Conservation (phyloP, 768 basidiomycete species). For the Naganishia kalamii region DNA sequence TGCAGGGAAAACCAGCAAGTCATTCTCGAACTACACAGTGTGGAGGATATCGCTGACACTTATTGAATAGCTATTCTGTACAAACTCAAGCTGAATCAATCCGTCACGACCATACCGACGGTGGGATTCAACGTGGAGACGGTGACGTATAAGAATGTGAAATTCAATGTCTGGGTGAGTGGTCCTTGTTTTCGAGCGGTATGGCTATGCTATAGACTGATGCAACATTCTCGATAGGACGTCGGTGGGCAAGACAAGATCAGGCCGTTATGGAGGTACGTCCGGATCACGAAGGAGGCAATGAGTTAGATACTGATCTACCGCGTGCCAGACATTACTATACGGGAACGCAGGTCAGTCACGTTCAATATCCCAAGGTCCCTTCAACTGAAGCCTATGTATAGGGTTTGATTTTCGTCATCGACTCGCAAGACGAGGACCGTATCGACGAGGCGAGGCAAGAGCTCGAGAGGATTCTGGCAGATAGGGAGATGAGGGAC, state of each 20-base stretch:
- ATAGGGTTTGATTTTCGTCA: slow-evolving; percentile 87
- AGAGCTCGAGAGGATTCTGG: slow-evolving; percentile 90
- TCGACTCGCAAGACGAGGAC: slow-evolving; percentile 91
- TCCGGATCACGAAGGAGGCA: no score
- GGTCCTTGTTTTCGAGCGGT: slow-evolving; percentile 18
- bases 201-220: not conserved
- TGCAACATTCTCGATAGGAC: slow-evolving; percentile 54
- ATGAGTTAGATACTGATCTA: not conserved
- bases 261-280: slow-evolving; percentile 57
- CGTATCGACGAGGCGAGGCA: slow-evolving; percentile 93
- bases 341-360: slow-evolving; percentile 74
- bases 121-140: slow-evolving; percentile 99
- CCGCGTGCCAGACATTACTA: slow-evolving; percentile 64
- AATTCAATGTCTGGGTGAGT: slow-evolving; percentile 50
- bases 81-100: slow-evolving; percentile 98
- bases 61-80: slow-evolving; percentile 76
- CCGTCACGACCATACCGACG: slow-evolving; percentile 96
- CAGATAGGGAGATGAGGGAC: slow-evolving; percentile 97
- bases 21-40: not conserved
- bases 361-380: not conserved
- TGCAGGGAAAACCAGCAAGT: slow-evolving; percentile 95
- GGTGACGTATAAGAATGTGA: slow-evolving; percentile 92
- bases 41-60: not conserved
- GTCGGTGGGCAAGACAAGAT: slow-evolving; percentile 59
- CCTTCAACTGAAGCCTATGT: not conserved